Evolutionary conservation across 2,329 filamentous ascomycete species (phyloP).

Genomic region (Plenodomus tracheiphilus): DNA sequence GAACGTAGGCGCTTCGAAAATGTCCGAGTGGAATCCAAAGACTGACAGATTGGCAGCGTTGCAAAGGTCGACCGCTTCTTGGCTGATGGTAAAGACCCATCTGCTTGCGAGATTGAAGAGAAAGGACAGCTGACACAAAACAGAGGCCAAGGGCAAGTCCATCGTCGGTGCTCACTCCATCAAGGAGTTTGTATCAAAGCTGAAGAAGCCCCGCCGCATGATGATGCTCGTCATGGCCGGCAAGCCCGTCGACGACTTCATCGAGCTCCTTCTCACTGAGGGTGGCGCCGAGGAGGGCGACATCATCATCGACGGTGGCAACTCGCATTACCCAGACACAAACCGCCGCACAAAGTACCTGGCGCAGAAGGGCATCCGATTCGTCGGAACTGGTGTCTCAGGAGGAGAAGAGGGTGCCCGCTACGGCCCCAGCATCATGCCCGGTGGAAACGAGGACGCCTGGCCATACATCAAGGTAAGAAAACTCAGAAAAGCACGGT

Average conservation of each 20-base stretch:
- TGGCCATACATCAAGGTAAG: conserved; percentile 89
- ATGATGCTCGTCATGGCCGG: conserved; percentile 99
- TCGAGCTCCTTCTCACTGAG: conserved; percentile 77
- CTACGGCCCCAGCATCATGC: conserved; percentile 97
- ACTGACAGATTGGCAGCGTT: conserved; percentile 54
- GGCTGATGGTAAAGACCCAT: conserved; percentile 60
- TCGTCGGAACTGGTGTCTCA: conserved; percentile 96
- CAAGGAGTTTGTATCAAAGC: conserved; percentile 93
- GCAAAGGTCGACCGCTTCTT: conserved; percentile 97
- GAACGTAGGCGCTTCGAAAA: conserved; percentile 59
- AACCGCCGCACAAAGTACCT: conserved; percentile 96
- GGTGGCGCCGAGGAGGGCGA: conserved; percentile 63
- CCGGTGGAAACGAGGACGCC: conserved; percentile 95
- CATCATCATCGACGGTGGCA: conserved; percentile 99
- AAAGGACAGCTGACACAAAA: conserved; percentile 28
- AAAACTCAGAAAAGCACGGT: background rate
- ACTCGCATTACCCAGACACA: conserved; percentile 99
- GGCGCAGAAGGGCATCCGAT: conserved; percentile 82
- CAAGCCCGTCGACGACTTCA: conserved; percentile 98
- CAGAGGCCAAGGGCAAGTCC: conserved; percentile 72
- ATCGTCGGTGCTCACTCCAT: conserved; percentile 91
- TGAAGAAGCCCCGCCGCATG: conserved; percentile 94
- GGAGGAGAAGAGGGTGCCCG: conserved; percentile 99
- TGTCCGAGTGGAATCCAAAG: background rate
- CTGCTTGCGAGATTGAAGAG: background rate